Base-by-base conservation (phyloP, 176 grass and related monocot species). In the Cenchrus purpureus region DNA sequence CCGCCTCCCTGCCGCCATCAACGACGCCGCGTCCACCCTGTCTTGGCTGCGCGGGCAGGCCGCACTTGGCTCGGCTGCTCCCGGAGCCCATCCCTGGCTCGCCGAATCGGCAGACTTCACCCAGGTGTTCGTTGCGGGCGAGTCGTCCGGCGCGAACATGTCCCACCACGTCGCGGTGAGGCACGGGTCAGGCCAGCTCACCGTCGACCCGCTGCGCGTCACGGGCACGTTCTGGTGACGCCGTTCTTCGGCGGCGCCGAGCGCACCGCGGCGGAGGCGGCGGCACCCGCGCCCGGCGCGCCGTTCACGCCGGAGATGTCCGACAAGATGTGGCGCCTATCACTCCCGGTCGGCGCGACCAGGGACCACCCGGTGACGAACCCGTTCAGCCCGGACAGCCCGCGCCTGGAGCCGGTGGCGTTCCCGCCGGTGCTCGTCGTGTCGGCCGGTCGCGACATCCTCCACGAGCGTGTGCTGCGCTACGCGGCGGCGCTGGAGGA, bases 291-390 rank as follows among this genome's bases (percentile, higher is more conserved):
- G 9, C 15, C 46, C 12, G 84, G 79, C 25, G 68, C 72, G 65
- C 73, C 76, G 32, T 60, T 91, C 37, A 89, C 67, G 42, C 16
- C 29, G 7, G 86, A 87, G 43, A 75, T 91, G 62, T 79, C 78
- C 22, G 91, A 95, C 88, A 76, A 69, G 86, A 52, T 86, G 20
- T 97, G 94, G 94, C 85, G 89, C 57, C 46, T 97, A 10, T 81
- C 94, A 29, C 82, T 97, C 16, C 94, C 94, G 2, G 51, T 0
- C 0, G 91, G 79, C 7, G 78, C 79, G 8, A 94, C 82, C 2
- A 80, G 79, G 78, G 94, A 97, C 73, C 89, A 97, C 12, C 91
- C 89, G 4, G 3, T 79, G 6, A 28, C 74, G 32, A 94, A 97
- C 78, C 94, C 94, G 51, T 93, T 97, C 44, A 87, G 91, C 2